These are phyloP conservation scores for Ustilaginoidea virens DNA, from an alignment of 2,329 filamentous ascomycete species.

Conservation along the genomic window DNA sequence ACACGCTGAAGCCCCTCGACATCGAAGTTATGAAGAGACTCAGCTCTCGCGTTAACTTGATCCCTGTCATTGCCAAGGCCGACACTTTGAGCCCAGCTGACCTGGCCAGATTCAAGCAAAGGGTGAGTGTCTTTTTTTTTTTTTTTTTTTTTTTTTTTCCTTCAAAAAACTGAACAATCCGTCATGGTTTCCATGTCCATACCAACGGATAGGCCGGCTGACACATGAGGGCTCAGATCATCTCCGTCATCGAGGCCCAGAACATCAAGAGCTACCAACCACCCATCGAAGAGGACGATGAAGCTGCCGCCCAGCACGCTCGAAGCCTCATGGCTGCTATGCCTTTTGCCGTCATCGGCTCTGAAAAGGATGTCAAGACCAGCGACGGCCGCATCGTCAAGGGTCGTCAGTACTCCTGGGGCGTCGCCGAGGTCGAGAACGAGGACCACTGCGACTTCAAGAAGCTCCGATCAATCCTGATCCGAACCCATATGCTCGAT, in stretches of 20 bases:
- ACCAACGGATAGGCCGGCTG: too few species aligned
- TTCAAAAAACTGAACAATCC: too few species aligned
- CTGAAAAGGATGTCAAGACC: slow-evolving; percentile 98
- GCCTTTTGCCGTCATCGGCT: slow-evolving; percentile 97
- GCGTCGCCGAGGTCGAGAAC: slow-evolving; percentile 98
- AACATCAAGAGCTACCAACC: slow-evolving; percentile 99
- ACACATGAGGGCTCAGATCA: slow-evolving; percentile 54
- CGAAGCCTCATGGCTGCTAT: slow-evolving; percentile 90
- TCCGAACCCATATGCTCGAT: slow-evolving; percentile 98
- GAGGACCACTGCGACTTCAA: slow-evolving; percentile 99
- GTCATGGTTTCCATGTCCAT: too few species aligned
- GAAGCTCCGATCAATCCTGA: slow-evolving; percentile 97
- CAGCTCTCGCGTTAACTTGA: slow-evolving; percentile 94
- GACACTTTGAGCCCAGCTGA: slow-evolving; percentile 92
- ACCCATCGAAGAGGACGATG: slow-evolving; percentile 94
- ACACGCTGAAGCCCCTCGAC: slow-evolving; percentile 95
- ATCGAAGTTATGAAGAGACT: slow-evolving; percentile 99
- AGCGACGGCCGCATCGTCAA: slow-evolving; percentile 93
- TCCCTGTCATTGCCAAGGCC: slow-evolving; percentile 96
- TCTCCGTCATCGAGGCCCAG: slow-evolving; percentile 90
- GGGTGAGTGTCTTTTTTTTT: slow-evolving; percentile 40
- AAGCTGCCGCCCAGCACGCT: slow-evolving; percentile 87
- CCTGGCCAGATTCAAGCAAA: slow-evolving; percentile 85
- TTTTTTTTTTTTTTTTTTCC: slow-evolving; percentile 13
- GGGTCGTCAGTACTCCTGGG: slow-evolving; percentile 98